A percentile compares a stretch with the other conserved stretches of the same genome.
These are phyloP conservation scores for Triangularia setosa DNA, from an alignment of 2,329 filamentous ascomycete species.

Conservation along the genomic window DNA sequence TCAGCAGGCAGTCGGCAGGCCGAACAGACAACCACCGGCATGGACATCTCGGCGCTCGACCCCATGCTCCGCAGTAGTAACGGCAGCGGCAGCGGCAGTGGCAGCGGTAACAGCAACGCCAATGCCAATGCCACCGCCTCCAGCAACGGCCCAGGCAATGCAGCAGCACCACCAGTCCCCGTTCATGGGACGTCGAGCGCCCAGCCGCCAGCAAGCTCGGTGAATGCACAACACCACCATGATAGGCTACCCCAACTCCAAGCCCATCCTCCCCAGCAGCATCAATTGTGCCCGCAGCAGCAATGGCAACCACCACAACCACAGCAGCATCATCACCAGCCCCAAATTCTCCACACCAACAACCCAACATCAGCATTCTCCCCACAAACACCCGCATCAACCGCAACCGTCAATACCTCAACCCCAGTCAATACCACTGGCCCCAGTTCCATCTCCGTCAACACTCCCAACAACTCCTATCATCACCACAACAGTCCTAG, in stretches of 20 bases:
- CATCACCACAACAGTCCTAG: not conserved
- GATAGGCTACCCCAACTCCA: not conserved
- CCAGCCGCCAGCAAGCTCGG: not conserved
- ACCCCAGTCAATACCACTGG: not conserved
- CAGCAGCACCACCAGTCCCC: conserved; percentile 5
- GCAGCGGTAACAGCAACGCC: not conserved
- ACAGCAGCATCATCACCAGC: conserved; percentile 2
- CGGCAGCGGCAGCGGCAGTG: not conserved
- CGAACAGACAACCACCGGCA: conserved; percentile 1
- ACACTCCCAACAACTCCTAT: not conserved
- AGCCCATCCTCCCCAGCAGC: not conserved
- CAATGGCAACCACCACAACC: not conserved
- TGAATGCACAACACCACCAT: not conserved
- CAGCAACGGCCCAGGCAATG: not conserved
- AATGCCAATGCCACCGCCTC: not conserved
- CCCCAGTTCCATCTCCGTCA: not conserved
- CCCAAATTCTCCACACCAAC: not conserved
- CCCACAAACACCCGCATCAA: not conserved
- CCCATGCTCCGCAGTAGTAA: conserved; percentile 19
- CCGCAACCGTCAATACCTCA: not conserved
- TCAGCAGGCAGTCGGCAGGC: conserved; percentile 2
- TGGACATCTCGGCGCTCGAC: conserved; percentile 19
- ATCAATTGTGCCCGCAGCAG: conserved; percentile 7
- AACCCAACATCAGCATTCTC: not conserved
- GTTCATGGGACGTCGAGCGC: not conserved